Base-by-base conservation (phyloP, 208 protist species). In the Leishmania amazonensis region DNA sequence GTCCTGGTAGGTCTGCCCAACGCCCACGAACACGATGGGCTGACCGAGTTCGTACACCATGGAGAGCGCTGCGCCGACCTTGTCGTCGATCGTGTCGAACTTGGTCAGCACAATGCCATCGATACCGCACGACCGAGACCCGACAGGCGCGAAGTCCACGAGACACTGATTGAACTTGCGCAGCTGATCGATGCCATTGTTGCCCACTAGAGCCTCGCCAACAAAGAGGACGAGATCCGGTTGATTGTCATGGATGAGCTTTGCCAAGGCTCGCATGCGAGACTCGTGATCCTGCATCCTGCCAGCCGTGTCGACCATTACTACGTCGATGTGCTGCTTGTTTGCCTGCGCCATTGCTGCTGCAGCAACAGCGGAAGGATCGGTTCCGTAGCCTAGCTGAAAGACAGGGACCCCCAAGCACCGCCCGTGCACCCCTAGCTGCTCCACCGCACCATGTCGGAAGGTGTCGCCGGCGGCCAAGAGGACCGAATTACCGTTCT, bases 31-130 rank as follows among this genome's bases (percentile, higher is more conserved):
- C 4, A 99, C 91, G 71, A 99, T 99, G 17, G 99, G 99, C 87
- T 99, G 95, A 53, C 99, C 99, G 8, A 99, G 99, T 60, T 98
- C 96, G 84, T 99, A 99, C 45, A 99, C 99, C 97, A 99, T 99
- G 6, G 98, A 99, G 17, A 99, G 92, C 15, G 99, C 99, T 0
- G 99, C 99, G 31, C 99, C 99, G 19, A 99, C 98, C 93, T 99
- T 99, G 84, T 99, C 99, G 84, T 99, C 99, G 76, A 99, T 99
- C 5, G 99, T 99, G 92, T 99, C 99, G 81, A 99, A 99, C 90
- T 99, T 99, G n/a, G 99, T 99, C 1, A 99, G 90, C 21, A 99
- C 91, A 74, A 99, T 99, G 72, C 99, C 99, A 92, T 99, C 99
- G 75, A 99, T 99, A 8, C 98, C 91, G 58, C 98, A 94, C 28